Base-by-base conservation (phyloP, 164 flowering plant genomes). In the Piper betle region DNA sequence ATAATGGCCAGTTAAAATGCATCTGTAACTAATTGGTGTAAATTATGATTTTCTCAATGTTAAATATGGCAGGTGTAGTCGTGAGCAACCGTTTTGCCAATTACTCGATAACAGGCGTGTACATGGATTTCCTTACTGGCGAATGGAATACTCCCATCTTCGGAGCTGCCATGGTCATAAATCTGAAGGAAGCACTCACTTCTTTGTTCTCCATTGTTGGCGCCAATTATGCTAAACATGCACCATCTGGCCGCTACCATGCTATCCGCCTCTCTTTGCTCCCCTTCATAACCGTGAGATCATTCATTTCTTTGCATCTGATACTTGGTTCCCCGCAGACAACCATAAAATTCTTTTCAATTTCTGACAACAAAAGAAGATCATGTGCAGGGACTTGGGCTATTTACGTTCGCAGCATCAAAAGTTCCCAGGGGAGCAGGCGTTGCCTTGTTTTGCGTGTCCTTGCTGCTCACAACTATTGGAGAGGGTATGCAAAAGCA, bases 401-500 rank as follows among this genome's bases (percentile, higher is more conserved):
- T 62, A 12, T 62, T 62, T n/a, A 20, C 46, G 8, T 6, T 53
- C 39, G 3, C 58, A 53, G 46, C 64, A 8, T 39, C 63, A 19
- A 19, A 18, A 46, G 16, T 43, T 4, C 17, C 39, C 13, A 48
- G 17, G n/a, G 57, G 46, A 0, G 48, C 38, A 39, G 48, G 19
- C 16, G 61, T 15, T 11, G 50, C 11, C 25, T 59, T 41, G 12
- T 62, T 61, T 59, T 52, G 52, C 20, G 12, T 60, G 38, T 65
- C 62, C 37, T 38, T 70, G 59, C 41, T 70, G 42, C 69, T 70
- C 18, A 58, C 65, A 33, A 65, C 69, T 40, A 11, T 65, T 8
- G 73, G 73, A 53, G 62, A 65, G 46, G 73, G 69, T n/a, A 64
- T 66, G 25, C 42, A 63, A 13, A 8, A 53, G 20, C 66, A 63